Evolutionary conservation across 139 green algal genomes (phyloP).

Genomic region (Coccomyxa sp.): DNA sequence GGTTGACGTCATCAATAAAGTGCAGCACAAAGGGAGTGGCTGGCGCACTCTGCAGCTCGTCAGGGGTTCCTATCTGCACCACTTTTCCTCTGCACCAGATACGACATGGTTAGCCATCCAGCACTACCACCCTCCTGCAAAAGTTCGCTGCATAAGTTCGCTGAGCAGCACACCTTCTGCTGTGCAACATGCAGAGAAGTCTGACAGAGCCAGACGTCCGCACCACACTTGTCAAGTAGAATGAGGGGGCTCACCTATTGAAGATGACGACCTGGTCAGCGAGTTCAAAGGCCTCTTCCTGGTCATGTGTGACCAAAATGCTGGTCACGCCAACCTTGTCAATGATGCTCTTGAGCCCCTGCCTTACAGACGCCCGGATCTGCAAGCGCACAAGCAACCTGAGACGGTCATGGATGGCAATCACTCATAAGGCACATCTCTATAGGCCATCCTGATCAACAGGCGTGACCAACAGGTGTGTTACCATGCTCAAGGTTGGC

Average conservation of each 20-base stretch:
- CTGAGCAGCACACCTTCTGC: background rate
- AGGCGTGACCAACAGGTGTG: too few relatives aligned
- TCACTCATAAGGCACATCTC: too few relatives aligned
- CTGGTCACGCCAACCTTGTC: slow-evolving; percentile 64
- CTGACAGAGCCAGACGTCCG: too few relatives aligned
- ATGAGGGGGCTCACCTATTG: slow-evolving; percentile 28
- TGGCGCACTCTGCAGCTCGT: slow-evolving; percentile 54
- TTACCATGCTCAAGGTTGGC: too few relatives aligned
- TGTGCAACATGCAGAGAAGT: too few relatives aligned
- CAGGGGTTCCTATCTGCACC: slow-evolving; percentile 61
- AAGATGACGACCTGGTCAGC: slow-evolving; percentile 70
- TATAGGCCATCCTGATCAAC: too few relatives aligned
- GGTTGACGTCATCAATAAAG: slow-evolving; percentile 71
- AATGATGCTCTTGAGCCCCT: slow-evolving; percentile 67
- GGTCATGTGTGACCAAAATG: slow-evolving; percentile 90
- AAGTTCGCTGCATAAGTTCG: background rate
- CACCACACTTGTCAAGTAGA: too few relatives aligned
- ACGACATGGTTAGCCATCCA: too few relatives aligned
- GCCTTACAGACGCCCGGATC: slow-evolving; percentile 63
- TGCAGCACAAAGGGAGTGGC: slow-evolving; percentile 79
- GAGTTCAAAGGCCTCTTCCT: slow-evolving; percentile 83
- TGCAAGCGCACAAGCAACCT: too few relatives aligned
- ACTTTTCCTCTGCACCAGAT: slow-evolving; percentile 48
- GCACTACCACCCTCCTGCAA: too few relatives aligned
- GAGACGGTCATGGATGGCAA: too few relatives aligned